Percentiles rank a stretch among this genome's conserved stretches.
Conservation (phyloP, 306 rosid genomes). For the Erythrophleum fordii region DNA sequence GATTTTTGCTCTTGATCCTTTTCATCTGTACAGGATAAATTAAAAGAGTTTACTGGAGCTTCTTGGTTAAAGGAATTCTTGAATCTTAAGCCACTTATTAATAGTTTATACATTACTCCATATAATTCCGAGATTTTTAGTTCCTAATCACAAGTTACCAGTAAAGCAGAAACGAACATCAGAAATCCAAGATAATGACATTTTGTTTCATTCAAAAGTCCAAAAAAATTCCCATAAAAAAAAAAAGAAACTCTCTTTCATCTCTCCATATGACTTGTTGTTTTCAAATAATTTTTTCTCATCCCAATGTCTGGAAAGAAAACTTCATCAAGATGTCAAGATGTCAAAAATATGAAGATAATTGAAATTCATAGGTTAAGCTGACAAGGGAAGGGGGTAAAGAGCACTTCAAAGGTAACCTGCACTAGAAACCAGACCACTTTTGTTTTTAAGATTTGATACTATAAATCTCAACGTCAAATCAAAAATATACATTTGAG, state of each 20-base stretch:
- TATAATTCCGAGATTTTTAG: constrained; percentile 19
- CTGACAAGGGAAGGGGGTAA: too few relatives aligned
- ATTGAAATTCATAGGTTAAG: background rate
- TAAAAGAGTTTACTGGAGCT: constrained; percentile 14
- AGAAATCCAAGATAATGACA: background rate
- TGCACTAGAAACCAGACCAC: constrained; percentile 2
- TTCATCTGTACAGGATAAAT: constrained; percentile 7
- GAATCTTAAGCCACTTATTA: background rate
- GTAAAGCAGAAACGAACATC: background rate
- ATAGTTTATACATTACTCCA: background rate
- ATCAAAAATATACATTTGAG: constrained; percentile 23
- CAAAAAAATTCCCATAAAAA: constrained; percentile 7
- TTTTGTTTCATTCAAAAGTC: background rate
- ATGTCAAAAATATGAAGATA: background rate
- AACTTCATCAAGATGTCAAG: background rate
- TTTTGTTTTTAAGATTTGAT: constrained; percentile 17
- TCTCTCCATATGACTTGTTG: background rate
- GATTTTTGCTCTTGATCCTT: constrained; percentile 16
- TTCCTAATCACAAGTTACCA: background rate
- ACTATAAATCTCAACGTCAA: constrained; percentile 14
- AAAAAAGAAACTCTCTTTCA: background rate
- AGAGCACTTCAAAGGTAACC: constrained; percentile 12
- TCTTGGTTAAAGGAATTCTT: background rate
- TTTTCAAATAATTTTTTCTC: constrained; percentile 5
- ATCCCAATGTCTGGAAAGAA: constrained; percentile 4